phyloP scores from a whole-genome alignment of 306 rosid species.

The Vachellia pachyceras region DNA sequence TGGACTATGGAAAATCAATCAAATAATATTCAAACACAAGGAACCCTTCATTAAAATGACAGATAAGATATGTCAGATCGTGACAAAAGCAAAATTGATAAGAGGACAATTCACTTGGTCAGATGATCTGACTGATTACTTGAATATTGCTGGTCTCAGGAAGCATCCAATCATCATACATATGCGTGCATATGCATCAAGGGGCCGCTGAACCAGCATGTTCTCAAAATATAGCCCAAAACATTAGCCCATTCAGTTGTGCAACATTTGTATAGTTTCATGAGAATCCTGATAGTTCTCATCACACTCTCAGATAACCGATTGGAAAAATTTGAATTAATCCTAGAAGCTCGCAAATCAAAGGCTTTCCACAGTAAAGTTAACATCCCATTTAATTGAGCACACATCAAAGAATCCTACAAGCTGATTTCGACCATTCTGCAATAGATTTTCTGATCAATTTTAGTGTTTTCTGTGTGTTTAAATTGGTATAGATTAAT shows the following conservation, averaged over 20 bases:
- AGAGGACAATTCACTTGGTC: slow-evolving; percentile 16
- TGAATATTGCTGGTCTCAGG: slow-evolving; percentile 24
- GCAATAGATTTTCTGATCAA: too few relatives aligned
- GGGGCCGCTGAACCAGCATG: slow-evolving; percentile 33
- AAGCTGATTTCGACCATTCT: not conserved
- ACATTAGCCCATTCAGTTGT: not conserved
- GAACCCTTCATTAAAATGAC: not conserved
- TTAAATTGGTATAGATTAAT: not conserved
- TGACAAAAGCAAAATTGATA: slow-evolving; percentile 34
- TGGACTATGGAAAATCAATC: too few relatives aligned
- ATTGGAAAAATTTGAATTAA: not conserved
- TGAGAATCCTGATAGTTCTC: not conserved
- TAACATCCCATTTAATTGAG: not conserved
- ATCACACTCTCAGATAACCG: too few relatives aligned
- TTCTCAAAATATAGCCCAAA: not conserved
- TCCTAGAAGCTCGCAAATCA: not conserved
- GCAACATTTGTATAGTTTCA: not conserved
- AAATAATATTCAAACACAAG: not conserved
- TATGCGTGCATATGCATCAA: slow-evolving; percentile 31
- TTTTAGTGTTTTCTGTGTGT: not conserved
- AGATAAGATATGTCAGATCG: not conserved
- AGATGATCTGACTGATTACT: slow-evolving; percentile 1
- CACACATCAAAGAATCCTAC: not conserved
- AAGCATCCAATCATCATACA: slow-evolving; percentile 40
- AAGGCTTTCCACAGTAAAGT: too few relatives aligned